phyloP scores from a whole-genome alignment of 176 grass and related monocot species.

The Eleusine coracana region DNA sequence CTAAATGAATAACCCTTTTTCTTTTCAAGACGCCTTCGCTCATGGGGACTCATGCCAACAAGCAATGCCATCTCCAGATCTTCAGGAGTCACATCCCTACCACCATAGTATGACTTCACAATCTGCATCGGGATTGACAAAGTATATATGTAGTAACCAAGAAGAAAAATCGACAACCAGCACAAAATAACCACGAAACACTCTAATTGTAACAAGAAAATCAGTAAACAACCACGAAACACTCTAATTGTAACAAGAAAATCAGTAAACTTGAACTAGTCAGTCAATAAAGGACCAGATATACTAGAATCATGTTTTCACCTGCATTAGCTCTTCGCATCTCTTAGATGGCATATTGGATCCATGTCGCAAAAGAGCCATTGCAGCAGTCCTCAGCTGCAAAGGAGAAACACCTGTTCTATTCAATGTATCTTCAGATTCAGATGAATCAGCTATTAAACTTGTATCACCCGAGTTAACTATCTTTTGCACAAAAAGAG shows the following conservation, averaged over 20 bases:
- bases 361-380: constrained; percentile 93
- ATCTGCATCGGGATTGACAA: constrained; percentile 53
- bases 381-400: constrained; percentile 89
- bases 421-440: constrained; percentile 40
- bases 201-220: neutral
- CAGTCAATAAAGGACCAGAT: constrained; percentile 6
- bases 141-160: constrained; percentile 24
- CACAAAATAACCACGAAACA: neutral
- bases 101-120: constrained; percentile 83
- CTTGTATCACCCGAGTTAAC: constrained; percentile 68
- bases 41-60: constrained; percentile 85
- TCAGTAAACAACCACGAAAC: neutral
- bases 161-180: constrained; percentile 6
- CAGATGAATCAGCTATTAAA: constrained; percentile 44
- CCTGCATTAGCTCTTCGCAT: constrained; percentile 80
- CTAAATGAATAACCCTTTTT: constrained; percentile 74
- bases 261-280: constrained; percentile 19
- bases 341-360: constrained; percentile 83
- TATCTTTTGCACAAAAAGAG: constrained; percentile 97
- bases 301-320: constrained; percentile 40
- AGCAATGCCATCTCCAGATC: constrained; percentile 85
- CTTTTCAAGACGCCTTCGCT: constrained; percentile 76
- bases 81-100: constrained; percentile 71
- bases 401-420: constrained; percentile 83
- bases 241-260: neutral